A percentile compares a stretch with the other conserved stretches of the same genome.
These are phyloP conservation scores for Pinus tabuliformis DNA, from an alignment of 75 land plant genomes.

Conservation along the genomic window DNA sequence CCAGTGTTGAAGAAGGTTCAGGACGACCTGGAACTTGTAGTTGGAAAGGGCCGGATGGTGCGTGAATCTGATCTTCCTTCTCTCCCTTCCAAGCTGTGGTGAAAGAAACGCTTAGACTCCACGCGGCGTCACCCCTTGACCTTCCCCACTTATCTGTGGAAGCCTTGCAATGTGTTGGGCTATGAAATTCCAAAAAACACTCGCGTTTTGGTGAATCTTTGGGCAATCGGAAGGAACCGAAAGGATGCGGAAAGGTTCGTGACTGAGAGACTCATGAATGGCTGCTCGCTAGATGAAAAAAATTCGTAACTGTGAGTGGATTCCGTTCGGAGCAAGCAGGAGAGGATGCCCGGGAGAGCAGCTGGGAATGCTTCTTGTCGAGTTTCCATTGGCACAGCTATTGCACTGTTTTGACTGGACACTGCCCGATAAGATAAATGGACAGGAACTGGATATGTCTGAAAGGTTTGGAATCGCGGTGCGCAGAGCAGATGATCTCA, in stretches of 20 bases:
- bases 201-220: constrained; percentile 22
- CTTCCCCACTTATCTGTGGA: too few relatives aligned
- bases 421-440: too few relatives aligned
- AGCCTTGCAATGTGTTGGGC: constrained; percentile 14
- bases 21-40: background rate
- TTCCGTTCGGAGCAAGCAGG: constrained; percentile 40
- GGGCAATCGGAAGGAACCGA: constrained; percentile 28
- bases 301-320: constrained; percentile 15
- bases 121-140: constrained; percentile 9
- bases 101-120: background rate
- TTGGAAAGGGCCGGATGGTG: too few relatives aligned
- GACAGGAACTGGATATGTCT: too few relatives aligned
- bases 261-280: constrained; percentile 32
- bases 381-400: background rate
- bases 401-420: too few relatives aligned
- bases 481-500: too few relatives aligned
- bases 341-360: constrained; percentile 28
- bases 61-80: too few relatives aligned
- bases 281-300: constrained; percentile 14
- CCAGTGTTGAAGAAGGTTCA: constrained; percentile 18
- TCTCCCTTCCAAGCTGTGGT: too few relatives aligned
- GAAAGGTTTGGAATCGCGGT: too few relatives aligned
- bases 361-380: background rate
- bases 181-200: constrained; percentile 27
- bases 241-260: constrained; percentile 17